Conservation (phyloP, 1,139 yeast genomes). For the Zhuliangozyma blackwelliae region DNA sequence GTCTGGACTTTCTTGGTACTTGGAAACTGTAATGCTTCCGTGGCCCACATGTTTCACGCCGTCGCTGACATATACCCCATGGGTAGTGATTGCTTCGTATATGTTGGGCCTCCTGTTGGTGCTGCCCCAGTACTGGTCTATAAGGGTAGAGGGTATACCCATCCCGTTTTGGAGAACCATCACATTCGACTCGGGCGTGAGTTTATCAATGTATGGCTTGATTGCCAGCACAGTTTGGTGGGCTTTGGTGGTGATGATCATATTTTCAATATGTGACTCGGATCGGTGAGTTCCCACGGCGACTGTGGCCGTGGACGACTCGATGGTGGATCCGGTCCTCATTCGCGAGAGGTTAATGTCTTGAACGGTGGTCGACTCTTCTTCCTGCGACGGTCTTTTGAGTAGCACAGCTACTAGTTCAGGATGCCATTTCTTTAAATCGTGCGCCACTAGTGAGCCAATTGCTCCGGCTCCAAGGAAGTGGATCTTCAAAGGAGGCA, state of each 20-base stretch:
- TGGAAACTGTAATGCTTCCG: conserved; percentile 38
- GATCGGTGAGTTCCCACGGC: background rate
- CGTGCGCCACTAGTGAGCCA: conserved; percentile 38
- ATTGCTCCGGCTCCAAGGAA: conserved; percentile 45
- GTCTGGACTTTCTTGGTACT: background rate
- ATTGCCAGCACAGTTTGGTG: conserved; percentile 51
- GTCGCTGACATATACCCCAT: conserved; percentile 59
- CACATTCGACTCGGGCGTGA: conserved; percentile 46
- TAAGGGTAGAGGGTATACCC: conserved; percentile 59
- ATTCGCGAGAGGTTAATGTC: conserved; percentile 27
- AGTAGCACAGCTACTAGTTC: conserved; percentile 1
- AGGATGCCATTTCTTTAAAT: conserved; percentile 28
- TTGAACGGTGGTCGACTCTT: background rate
- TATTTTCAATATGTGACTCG: conserved; percentile 36
- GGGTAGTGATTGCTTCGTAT: conserved; percentile 73
- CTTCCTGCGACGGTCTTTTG: background rate
- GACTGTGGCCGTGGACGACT: background rate
- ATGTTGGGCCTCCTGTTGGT: conserved; percentile 46
- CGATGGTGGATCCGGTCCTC: background rate
- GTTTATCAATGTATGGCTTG: conserved; percentile 35
- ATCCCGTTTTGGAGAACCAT: conserved; percentile 75
- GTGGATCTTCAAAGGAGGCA: conserved; percentile 13
- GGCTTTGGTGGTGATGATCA: conserved; percentile 63
- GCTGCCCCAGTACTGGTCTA: conserved; percentile 51
- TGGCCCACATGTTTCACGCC: conserved; percentile 65